Percentiles rank a stretch among this genome's conserved stretches.
phyloP scores from a whole-genome alignment of 345 rosid genomes.

The Lagerstroemia speciosa region DNA sequence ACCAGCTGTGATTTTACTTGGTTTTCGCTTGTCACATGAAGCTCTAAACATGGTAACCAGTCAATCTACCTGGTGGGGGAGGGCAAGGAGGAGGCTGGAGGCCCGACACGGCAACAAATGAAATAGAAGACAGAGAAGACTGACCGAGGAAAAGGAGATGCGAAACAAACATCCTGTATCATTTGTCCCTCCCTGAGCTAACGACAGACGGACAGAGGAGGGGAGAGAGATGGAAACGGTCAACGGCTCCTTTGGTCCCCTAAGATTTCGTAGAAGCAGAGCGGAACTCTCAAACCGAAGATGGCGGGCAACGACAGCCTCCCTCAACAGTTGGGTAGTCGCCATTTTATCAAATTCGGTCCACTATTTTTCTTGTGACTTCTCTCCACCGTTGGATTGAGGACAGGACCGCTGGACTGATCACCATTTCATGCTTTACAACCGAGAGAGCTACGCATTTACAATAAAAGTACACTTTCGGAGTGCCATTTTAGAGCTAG shows the following conservation, averaged over 20 bases:
- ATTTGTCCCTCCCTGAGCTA: neutral
- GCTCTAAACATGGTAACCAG: neutral
- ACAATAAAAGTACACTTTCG: too few species aligned
- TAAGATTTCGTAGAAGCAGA: neutral
- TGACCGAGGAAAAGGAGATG: neutral
- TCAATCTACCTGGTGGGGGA: conserved; percentile 3
- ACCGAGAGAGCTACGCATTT: neutral
- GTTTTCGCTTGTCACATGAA: neutral
- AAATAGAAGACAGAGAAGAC: neutral
- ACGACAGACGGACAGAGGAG: neutral
- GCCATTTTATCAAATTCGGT: neutral
- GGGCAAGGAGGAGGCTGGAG: conserved; percentile 6
- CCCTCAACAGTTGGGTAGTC: neutral
- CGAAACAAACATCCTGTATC: neutral
- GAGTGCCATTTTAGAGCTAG: too few species aligned
- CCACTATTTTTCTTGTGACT: neutral
- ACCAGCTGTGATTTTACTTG: neutral
- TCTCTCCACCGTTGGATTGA: neutral
- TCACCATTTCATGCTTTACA: neutral
- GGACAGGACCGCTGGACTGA: neutral
- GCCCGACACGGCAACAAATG: neutral
- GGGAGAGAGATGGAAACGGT: neutral
- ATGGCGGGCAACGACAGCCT: conserved; percentile 23
- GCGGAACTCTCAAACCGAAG: conserved; percentile 16
- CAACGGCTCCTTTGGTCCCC: neutral